A percentile compares a stretch with the other conserved stretches of the same genome.
Evolutionary conservation across 257 asterid genomes (phyloP).

Genomic region (Gynochthodes officinalis): DNA sequence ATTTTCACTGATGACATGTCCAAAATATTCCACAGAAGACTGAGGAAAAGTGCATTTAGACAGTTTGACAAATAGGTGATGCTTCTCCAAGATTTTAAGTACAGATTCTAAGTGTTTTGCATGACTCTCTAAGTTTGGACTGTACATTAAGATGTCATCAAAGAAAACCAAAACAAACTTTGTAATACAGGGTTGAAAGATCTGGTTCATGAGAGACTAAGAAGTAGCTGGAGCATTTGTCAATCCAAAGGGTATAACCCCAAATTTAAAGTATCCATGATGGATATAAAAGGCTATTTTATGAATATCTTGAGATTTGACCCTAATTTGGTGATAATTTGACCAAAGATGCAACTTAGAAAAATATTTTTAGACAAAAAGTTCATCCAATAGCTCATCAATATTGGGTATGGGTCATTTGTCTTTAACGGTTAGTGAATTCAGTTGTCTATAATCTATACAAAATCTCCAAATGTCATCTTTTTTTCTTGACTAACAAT

Average conservation of each 20-base stretch:
- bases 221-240: background rate
- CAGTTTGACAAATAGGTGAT: background rate
- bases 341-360: background rate
- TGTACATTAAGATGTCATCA: background rate
- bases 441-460: too few relatives aligned
- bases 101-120: background rate
- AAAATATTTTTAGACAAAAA: background rate
- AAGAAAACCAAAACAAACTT: background rate
- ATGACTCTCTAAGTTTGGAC: background rate
- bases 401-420: background rate
- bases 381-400: background rate
- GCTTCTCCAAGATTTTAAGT: fast-evolving
- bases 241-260: background rate
- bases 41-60: background rate
- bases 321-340: background rate
- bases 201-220: background rate
- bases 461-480: too few relatives aligned
- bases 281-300: background rate
- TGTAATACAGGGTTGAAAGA: background rate
- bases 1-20: background rate
- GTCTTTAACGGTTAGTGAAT: background rate
- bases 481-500: too few relatives aligned
- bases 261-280: background rate
- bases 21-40: background rate
- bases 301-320: background rate